These are phyloP conservation scores for Sphaerosporella brunnea DNA, from an alignment of 495 filamentous ascomycete genomes.

Conservation along the genomic window DNA sequence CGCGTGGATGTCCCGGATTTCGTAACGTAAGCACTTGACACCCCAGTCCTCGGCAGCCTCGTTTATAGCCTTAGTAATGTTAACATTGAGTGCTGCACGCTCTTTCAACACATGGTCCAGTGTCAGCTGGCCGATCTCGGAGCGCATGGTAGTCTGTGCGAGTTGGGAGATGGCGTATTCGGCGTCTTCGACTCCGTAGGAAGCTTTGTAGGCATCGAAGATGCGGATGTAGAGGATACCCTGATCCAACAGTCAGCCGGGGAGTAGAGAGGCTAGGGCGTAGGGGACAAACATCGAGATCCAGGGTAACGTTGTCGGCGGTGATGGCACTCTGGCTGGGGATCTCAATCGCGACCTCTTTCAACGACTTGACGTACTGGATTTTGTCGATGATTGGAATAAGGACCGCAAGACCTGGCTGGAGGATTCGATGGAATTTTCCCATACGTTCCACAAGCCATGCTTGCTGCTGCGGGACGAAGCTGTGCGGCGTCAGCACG, in stretches of 20 bases:
- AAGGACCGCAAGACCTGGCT: slow-evolving; percentile 78
- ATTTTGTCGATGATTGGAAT: slow-evolving; percentile 88
- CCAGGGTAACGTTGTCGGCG: slow-evolving; percentile 91
- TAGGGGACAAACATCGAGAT: slow-evolving; percentile 43
- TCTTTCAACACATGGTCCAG: slow-evolving; percentile 97
- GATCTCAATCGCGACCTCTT: slow-evolving; percentile 91
- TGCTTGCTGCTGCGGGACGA: slow-evolving; percentile 96
- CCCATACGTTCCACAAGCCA: slow-evolving; percentile 99
- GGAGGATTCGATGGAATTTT: slow-evolving; percentile 77
- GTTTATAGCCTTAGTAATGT: slow-evolving; percentile 96
- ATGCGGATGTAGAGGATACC: slow-evolving; percentile 88
- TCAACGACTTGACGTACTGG: slow-evolving; percentile 91
- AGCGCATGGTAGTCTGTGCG: slow-evolving; percentile 96
- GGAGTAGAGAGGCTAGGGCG: background rate
- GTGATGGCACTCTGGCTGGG: slow-evolving; percentile 93
- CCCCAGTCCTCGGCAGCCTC: slow-evolving; percentile 95
- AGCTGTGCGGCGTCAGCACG: slow-evolving; percentile 31
- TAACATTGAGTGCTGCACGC: slow-evolving; percentile 82
- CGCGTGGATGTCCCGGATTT: slow-evolving; percentile 95
- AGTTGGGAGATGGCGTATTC: slow-evolving; percentile 97
- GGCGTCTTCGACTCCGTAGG: slow-evolving; percentile 95
- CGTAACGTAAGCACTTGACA: slow-evolving; percentile 86
- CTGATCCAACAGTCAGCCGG: slow-evolving; percentile 5
- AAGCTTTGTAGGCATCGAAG: slow-evolving; percentile 95
- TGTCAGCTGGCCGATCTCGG: slow-evolving; percentile 87